Base-by-base conservation (phyloP, 2,329 filamentous ascomycete genomes). In the Cryphonectria parasitica region DNA sequence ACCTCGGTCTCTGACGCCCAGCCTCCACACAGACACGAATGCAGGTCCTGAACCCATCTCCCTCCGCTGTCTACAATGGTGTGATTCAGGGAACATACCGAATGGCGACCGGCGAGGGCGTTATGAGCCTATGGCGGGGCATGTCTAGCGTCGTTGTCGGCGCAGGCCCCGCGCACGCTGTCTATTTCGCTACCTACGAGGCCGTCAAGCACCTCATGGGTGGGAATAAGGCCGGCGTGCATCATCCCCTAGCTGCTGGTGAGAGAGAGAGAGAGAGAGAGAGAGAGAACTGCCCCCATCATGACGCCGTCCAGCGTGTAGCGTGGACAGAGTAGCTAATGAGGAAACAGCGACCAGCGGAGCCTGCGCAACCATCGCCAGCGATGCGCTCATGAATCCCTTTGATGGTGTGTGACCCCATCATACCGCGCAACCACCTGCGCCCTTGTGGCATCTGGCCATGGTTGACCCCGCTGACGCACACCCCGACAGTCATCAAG, bases 121-220 rank as follows among this genome's bases (percentile, higher is more conserved):
- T 97, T 77, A 85, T 96, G 79, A 96, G 94, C 79, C 85, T 99
- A 81, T 99, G 96, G 96, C 91, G 94, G 82, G 96, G 96, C 76
- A 92, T 99, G 83, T 97, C 95, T 39, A 98, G 96, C 82, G 96
- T 99, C 68, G 92, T 98, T 73, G 88, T 98, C 64, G 96, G 96
- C 79, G 96, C 96, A 80, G 95, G 95, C 97, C 96, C 96, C 76
- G 96, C 96, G 72, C 96, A 99, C 79, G 96, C 96, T 61, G 94
- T 99, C 71, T 98, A 99, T 81, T 99, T 99, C 82, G 95, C 95
- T 69, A 98, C 96, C 56, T 99, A 98, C 81, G 96, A 99, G 84
- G 90, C 93, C 71, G 95, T 98, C 73, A 99, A 99, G 86, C 95
- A 99, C 78, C 83, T 95, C 61, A 96, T 97, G 85, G 96, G 96